Evolutionary conservation across 2,329 filamentous ascomycete species (phyloP), one percentile per base, ranked within the genome.

Genomic region (Cladosporium oxysporum): DNA sequence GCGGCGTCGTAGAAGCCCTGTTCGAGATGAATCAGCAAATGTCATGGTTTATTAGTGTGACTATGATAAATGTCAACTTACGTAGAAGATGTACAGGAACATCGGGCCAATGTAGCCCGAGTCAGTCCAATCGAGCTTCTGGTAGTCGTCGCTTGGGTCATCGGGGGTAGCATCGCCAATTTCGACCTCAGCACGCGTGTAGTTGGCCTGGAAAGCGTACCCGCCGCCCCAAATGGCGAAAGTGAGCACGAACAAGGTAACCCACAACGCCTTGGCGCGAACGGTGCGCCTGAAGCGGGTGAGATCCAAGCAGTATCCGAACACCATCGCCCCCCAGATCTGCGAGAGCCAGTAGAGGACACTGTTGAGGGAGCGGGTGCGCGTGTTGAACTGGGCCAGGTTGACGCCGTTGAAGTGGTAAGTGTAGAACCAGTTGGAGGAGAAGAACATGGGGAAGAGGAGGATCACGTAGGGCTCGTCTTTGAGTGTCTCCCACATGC

Each of bases 71-170:
- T n/a, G 21, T n/a, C 7, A 18, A 44, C 62, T 65, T 65, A 65
- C 92, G 76, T 95, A 96, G 79, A 93, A 93, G 74, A 96, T 91
- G 82, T 93, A 96, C 62, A 96, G 80, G 77, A 96, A 92, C 87
- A 96, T 91, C 14, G 91, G 91, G 0, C 90, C 92, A 66, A 89
- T 83, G 75, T 90, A 95, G 63, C 87, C 87, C 31, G 82, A 79
- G 64, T 87, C 83, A 2, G 82, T 84, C 88, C 90, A 95, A 78
- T 95, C 91, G 59, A 78, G 80, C 72, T 78, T 78, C n/a, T 69
- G 66, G 62, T 74, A 74, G 55, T 67, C 71, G 52, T 73, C 66
- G 21, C 44, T 58, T 4, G 66, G 31, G 23, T 71, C 69, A 18
- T 70, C 60, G 18, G 63, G 63, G 12, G 68, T 68, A 35, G 64